Percentiles rank a stretch among this genome's conserved stretches.
These are phyloP conservation scores for Phytopythium sindhum DNA, from an alignment of 352 stramenopile species.

Conservation along the genomic window DNA sequence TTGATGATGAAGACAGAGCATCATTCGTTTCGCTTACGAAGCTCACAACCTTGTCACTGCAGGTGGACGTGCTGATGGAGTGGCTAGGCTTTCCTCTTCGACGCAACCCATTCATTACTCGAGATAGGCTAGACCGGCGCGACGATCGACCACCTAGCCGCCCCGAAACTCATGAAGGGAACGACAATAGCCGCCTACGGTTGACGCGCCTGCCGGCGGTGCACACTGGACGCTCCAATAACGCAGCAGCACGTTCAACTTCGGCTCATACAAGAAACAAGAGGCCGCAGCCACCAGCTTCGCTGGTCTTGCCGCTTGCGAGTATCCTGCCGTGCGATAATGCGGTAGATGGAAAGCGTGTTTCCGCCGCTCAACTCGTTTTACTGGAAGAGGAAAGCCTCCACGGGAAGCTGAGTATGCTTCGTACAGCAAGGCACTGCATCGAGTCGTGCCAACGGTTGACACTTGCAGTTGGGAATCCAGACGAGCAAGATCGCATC, in stretches of 20 bases:
- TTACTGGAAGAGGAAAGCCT: conserved; percentile 53
- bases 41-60: background rate
- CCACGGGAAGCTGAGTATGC: conserved; percentile 15
- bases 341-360: conserved; percentile 34
- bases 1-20: background rate
- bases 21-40: background rate
- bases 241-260: background rate
- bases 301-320: conserved; percentile 38
- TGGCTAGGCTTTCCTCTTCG: conserved; percentile 53
- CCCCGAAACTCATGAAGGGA: background rate
- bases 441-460: background rate
- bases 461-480: no score
- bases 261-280: background rate
- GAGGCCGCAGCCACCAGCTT: conserved; percentile 11
- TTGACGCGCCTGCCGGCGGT: background rate
- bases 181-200: background rate
- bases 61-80: conserved; percentile 27
- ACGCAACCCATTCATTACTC: conserved; percentile 55
- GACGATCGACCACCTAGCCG: conserved; percentile 3
- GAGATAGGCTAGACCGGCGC: conserved; percentile 25
- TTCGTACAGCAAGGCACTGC: background rate
- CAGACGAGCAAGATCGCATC: background rate
- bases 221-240: background rate
- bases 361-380: conserved; percentile 22
- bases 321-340: conserved; percentile 48